Percentiles rank a stretch among this genome's conserved stretches.
Conservation (phyloP, 2,329 filamentous ascomycete genomes). For the Talaromyces pinophilus region DNA sequence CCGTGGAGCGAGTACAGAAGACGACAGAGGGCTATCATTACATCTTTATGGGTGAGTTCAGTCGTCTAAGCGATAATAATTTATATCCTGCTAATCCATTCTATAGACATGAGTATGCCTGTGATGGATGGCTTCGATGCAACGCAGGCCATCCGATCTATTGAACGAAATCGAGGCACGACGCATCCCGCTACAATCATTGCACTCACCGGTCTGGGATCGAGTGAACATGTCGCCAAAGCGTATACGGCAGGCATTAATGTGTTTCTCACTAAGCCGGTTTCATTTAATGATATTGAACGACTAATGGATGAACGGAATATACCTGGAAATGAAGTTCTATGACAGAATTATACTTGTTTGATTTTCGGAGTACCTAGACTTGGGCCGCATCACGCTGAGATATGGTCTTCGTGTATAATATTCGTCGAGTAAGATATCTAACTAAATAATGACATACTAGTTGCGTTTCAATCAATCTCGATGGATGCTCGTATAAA, state of each 20-base stretch:
- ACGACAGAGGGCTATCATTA: not conserved
- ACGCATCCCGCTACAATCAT: conserved; percentile 33
- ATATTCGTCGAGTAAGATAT: no score
- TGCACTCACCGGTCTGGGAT: conserved; percentile 40
- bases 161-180: conserved; percentile 29
- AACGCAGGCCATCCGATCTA: conserved; percentile 38
- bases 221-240: conserved; percentile 34
- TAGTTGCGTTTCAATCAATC: no score
- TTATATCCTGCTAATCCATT: conserved; percentile 22
- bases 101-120: conserved; percentile 45
- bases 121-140: conserved; percentile 46
- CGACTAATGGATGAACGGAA: conserved; percentile 2
- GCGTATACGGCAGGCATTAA: conserved; percentile 39
- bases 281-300: conserved; percentile 38
- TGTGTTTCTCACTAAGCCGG: conserved; percentile 41
- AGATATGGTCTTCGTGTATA: no score
- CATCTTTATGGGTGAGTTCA: not conserved
- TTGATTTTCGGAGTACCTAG: no score
- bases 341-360: no score
- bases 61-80: not conserved
- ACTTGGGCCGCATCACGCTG: no score
- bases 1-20: not conserved
- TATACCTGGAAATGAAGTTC: not conserved
- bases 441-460: no score
- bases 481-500: not conserved